phyloP scores from a whole-genome alignment of 2,329 filamentous ascomycete species.

The Paraphaeosphaeria minitans region DNA sequence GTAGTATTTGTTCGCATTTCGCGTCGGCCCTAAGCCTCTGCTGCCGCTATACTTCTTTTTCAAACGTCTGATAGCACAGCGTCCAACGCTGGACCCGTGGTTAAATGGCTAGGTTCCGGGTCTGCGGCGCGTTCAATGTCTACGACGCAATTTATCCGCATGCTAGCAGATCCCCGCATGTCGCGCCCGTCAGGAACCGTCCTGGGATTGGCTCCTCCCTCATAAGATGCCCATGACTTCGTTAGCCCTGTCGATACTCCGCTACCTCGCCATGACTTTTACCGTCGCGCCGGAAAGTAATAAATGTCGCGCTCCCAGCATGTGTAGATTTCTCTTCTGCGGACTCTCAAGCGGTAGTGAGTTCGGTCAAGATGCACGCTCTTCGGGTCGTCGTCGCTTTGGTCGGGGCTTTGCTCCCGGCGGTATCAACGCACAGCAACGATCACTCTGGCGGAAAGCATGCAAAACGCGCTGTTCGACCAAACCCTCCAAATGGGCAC shows the following conservation, averaged over 20 bases:
- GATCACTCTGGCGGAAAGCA: neutral
- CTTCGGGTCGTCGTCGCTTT: slow-evolving; percentile 10
- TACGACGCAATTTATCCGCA: slow-evolving; percentile 41
- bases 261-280: slow-evolving; percentile 1
- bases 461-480: slow-evolving; percentile 21
- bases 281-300: neutral
- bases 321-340: neutral
- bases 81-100: slow-evolving; percentile 20
- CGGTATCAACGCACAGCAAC: slow-evolving; percentile 11
- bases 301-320: neutral
- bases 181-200: slow-evolving; percentile 11
- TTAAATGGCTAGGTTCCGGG: slow-evolving; percentile 22
- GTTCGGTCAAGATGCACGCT: neutral
- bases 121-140: slow-evolving; percentile 28
- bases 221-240: neutral
- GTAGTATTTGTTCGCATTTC: neutral
- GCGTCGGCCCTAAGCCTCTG: neutral
- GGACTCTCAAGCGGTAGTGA: neutral
- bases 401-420: slow-evolving; percentile 14
- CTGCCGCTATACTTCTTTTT: neutral
- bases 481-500: slow-evolving; percentile 47
- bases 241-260: neutral
- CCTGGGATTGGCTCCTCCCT: neutral
- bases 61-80: slow-evolving; percentile 5
- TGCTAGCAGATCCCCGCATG: slow-evolving; percentile 32